Evolutionary conservation across 495 filamentous ascomycete genomes (phyloP).

Genomic region (Lophium mytilinum): DNA sequence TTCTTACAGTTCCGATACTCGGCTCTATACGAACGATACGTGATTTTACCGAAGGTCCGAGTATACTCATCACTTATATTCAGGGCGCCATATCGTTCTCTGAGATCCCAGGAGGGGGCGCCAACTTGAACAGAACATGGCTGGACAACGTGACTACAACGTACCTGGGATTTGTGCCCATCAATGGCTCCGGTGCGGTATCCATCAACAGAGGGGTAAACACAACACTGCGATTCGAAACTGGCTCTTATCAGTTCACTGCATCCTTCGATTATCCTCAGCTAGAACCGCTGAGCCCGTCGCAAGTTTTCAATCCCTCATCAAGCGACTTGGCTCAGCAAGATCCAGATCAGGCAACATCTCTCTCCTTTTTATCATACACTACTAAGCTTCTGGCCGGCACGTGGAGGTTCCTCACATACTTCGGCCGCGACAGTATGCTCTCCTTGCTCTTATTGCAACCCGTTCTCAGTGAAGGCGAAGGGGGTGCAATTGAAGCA

Average conservation of each 20-base stretch:
- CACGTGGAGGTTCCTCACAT: slow-evolving; percentile 60
- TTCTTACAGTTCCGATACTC: slow-evolving; percentile 46
- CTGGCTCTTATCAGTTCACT: slow-evolving; percentile 49
- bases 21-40: slow-evolving; percentile 55
- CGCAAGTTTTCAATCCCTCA: slow-evolving; percentile 42
- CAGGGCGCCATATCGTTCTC: slow-evolving; percentile 46
- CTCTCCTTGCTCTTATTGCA: slow-evolving; percentile 50
- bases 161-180: slow-evolving; percentile 40
- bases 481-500: slow-evolving; percentile 50
- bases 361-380: slow-evolving; percentile 56
- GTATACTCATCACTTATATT: slow-evolving; percentile 43
- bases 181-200: slow-evolving; percentile 21
- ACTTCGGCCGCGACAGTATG: slow-evolving; percentile 59
- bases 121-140: slow-evolving; percentile 46
- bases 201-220: slow-evolving; percentile 29
- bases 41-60: slow-evolving; percentile 53
- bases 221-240: slow-evolving; percentile 38
- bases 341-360: slow-evolving; percentile 40
- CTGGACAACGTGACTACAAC: slow-evolving; percentile 54
- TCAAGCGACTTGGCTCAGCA: slow-evolving; percentile 41
- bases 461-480: slow-evolving; percentile 49
- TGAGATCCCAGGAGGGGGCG: slow-evolving; percentile 34
- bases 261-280: slow-evolving; percentile 57
- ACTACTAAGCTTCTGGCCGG: slow-evolving; percentile 53
- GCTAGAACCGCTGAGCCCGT: slow-evolving; percentile 42